These are phyloP conservation scores for Gaertneriomyces semiglobifer DNA, from an alignment of 192 early-diverging fungal genomes.

Conservation along the genomic window DNA sequence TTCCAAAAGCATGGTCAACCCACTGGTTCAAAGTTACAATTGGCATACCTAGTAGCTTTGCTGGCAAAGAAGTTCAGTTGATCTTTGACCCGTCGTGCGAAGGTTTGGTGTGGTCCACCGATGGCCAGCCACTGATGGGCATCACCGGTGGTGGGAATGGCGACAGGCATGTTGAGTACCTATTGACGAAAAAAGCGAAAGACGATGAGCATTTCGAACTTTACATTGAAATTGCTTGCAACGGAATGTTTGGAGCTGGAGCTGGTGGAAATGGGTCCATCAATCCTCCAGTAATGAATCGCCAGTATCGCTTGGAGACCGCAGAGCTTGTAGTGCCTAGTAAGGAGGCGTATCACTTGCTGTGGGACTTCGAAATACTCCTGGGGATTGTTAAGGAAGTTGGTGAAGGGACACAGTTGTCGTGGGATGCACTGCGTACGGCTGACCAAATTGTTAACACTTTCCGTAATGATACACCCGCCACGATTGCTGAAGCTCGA, in stretches of 20 bases:
- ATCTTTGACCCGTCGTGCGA: conserved; percentile 86
- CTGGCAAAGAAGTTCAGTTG: conserved; percentile 75
- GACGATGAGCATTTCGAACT: conserved; percentile 56
- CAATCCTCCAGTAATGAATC: conserved; percentile 64
- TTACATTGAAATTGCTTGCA: conserved; percentile 89
- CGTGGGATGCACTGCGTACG: conserved; percentile 73
- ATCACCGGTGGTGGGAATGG: conserved; percentile 72
- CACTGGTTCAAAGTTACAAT: conserved; percentile 52
- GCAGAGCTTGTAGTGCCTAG: conserved; percentile 74
- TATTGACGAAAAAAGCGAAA: conserved; percentile 46
- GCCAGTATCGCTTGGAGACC: conserved; percentile 55
- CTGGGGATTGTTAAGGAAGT: conserved; percentile 66
- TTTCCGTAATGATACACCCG: conserved; percentile 55
- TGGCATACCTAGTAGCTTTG: conserved; percentile 66
- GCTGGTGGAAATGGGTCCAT: conserved; percentile 47
- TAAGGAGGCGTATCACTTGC: conserved; percentile 64
- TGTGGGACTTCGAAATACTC: conserved; percentile 76
- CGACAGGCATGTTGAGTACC: conserved; percentile 57
- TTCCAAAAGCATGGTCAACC: conserved; percentile 21
- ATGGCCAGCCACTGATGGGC: conserved; percentile 81
- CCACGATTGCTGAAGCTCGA: conserved; percentile 38
- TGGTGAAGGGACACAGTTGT: conserved; percentile 63
- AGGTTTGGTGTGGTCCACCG: conserved; percentile 82
- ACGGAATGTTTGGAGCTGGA: conserved; percentile 87
- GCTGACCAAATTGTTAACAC: conserved; percentile 80